A percentile compares a stretch with the other conserved stretches of the same genome.
Conservation (phyloP, 495 filamentous ascomycete genomes). For the Podospora bellae-mahoneyi region DNA sequence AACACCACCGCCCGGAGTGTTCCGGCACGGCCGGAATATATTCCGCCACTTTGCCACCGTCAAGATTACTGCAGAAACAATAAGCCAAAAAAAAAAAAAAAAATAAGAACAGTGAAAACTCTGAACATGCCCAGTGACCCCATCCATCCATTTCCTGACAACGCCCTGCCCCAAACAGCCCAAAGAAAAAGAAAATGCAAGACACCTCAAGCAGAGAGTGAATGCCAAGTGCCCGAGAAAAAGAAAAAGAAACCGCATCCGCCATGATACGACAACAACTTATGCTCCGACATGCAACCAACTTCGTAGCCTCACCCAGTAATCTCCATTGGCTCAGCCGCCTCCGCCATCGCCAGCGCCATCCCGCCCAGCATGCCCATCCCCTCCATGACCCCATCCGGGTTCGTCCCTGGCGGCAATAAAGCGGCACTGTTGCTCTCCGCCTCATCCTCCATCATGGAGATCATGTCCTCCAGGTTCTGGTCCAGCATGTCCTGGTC, state of each 20-base stretch:
- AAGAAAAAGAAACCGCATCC: neutral
- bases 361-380: neutral
- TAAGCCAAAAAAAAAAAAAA: neutral
- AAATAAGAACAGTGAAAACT: neutral
- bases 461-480: constrained; percentile 48
- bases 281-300: no score
- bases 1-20: neutral
- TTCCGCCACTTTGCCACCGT: neutral
- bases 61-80: neutral
- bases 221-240: neutral
- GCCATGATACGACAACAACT: neutral
- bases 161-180: neutral
- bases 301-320: constrained; percentile 14
- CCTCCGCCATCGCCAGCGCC: neutral
- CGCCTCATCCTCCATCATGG: constrained; percentile 51
- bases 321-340: constrained; percentile 25
- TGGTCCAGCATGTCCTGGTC: constrained; percentile 46
- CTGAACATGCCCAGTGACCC: neutral
- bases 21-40: neutral
- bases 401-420: neutral
- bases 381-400: neutral
- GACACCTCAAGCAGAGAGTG: no score
- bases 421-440: constrained; percentile 5
- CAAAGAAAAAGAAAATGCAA: neutral
- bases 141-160: neutral